Evolutionary conservation across 768 basidiomycete species (phyloP), one percentile per base, ranked within the genome.

Genomic region (Podaxis sp.): DNA sequence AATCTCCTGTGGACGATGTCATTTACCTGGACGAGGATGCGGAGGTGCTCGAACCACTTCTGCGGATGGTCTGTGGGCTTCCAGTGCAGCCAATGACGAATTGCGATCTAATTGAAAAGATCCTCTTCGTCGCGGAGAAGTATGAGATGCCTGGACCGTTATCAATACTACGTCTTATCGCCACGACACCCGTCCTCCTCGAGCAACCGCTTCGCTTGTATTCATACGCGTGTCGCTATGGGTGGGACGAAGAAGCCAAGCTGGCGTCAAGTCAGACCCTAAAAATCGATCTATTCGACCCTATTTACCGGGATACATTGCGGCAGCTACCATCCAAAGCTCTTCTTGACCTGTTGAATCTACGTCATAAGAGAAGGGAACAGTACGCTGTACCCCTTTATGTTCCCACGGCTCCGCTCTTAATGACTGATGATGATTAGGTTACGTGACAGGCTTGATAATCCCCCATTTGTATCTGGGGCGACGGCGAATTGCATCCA

Each of bases 71-170:
- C 24, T 86, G 83, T 54, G 87, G 88, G 8, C 76, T 87, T 11
- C 76, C 84, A 0, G 77, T 89, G 15, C 74, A 80, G 13, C 70
- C 73, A 3, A 72, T 86, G 26, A 74, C 76, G 38, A 79, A 82
- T 0, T 84, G 82, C 69, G 86, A 87, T 66, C 64, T 72, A 36
- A 73, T 89, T 57, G 87, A 89, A 59, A 71, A 78, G 3, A 68
- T 89, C n/a, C 73, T 89, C 12, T 85, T 80, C 59, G 85, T 86
- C 0, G 83, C 87, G 0, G 87, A 89, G 68, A 88, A 87, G 68
- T 89, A 89, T 70, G 87, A 88, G 39, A 89, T 87, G 84, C 81
- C 83, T 0, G 88, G 87, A 0, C 85, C 87, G 1, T 75, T 78
- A 63, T 86, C 85, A 5, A 81, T 88, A 65, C 72, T 88, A 55